These are phyloP conservation scores for Seiridium unicorne DNA, from an alignment of 2,329 filamentous ascomycete species.

Conservation along the genomic window DNA sequence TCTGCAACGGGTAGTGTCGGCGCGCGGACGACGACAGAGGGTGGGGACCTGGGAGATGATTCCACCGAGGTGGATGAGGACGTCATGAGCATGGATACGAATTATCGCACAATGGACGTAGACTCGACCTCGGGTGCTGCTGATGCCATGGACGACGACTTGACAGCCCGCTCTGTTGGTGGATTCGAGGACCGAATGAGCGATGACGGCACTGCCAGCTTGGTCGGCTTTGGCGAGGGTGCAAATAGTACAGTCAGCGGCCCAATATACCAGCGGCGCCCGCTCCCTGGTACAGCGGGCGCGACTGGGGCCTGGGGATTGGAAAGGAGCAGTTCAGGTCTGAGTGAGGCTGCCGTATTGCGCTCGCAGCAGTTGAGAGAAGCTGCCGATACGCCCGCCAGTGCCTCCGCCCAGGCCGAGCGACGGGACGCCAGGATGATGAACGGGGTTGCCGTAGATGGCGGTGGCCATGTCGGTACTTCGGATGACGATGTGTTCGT, in stretches of 20 bases:
- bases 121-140: slow-evolving; percentile 36
- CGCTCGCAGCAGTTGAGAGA: slow-evolving; percentile 26
- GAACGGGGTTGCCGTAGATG: slow-evolving; percentile 63
- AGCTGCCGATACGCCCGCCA: slow-evolving; percentile 40
- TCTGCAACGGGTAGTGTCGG: slow-evolving; percentile 81
- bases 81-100: slow-evolving; percentile 69
- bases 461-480: slow-evolving; percentile 35
- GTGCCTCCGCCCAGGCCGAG: slow-evolving; percentile 47
- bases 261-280: slow-evolving; percentile 63
- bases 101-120: slow-evolving; percentile 56
- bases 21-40: slow-evolving; percentile 51
- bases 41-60: slow-evolving; percentile 55
- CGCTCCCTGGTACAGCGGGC: slow-evolving; percentile 36
- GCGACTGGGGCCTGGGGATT: slow-evolving; percentile 35
- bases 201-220: slow-evolving; percentile 77
- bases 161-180: slow-evolving; percentile 44
- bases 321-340: slow-evolving; percentile 50
- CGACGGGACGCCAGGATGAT: slow-evolving; percentile 62
- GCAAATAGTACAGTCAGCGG: slow-evolving; percentile 83
- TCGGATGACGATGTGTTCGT: slow-evolving; percentile 54
- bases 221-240: slow-evolving; percentile 92
- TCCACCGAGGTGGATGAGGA: slow-evolving; percentile 60
- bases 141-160: slow-evolving; percentile 34
- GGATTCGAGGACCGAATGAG: slow-evolving; percentile 72
- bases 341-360: slow-evolving; percentile 42